phyloP scores from a whole-genome alignment of 2,329 filamentous ascomycete genomes.

The Penicillium sp. region DNA sequence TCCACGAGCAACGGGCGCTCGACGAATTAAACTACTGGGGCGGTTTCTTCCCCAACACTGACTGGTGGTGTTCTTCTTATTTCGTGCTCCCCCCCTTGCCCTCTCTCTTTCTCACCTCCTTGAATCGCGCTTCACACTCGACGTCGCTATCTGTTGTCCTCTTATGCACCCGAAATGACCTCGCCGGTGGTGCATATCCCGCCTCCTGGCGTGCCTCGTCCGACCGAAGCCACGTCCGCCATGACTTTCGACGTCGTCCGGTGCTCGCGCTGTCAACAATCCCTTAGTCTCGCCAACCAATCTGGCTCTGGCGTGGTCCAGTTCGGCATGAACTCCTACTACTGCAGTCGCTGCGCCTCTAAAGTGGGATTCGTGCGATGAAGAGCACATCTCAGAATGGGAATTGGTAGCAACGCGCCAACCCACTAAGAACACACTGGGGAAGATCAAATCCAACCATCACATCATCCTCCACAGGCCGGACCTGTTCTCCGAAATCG shows the following conservation, averaged over 20 bases:
- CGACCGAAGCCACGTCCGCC: slow-evolving; percentile 26
- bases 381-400: too few relatives aligned
- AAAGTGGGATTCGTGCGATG: slow-evolving; percentile 46
- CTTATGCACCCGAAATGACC: too few relatives aligned
- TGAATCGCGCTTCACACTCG: too few relatives aligned
- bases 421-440: too few relatives aligned
- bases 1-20: too few relatives aligned
- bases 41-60: too few relatives aligned
- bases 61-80: too few relatives aligned
- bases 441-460: too few relatives aligned
- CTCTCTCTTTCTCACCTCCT: not conserved
- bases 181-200: slow-evolving; percentile 38
- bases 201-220: slow-evolving; percentile 23
- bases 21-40: slow-evolving; percentile 8
- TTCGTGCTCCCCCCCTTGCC: slow-evolving; percentile 1
- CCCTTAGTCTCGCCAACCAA: slow-evolving; percentile 42
- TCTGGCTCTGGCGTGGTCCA: slow-evolving; percentile 41
- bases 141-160: too few relatives aligned
- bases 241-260: slow-evolving; percentile 43
- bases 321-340: slow-evolving; percentile 51
- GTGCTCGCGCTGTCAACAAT: slow-evolving; percentile 50
- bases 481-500: too few relatives aligned
- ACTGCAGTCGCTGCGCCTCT: slow-evolving; percentile 46
- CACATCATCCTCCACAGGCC: too few relatives aligned
- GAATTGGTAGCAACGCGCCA: too few relatives aligned